phyloP scores from a whole-genome alignment of 2,329 filamentous ascomycete species.

The Calonectria hongkongensis region DNA sequence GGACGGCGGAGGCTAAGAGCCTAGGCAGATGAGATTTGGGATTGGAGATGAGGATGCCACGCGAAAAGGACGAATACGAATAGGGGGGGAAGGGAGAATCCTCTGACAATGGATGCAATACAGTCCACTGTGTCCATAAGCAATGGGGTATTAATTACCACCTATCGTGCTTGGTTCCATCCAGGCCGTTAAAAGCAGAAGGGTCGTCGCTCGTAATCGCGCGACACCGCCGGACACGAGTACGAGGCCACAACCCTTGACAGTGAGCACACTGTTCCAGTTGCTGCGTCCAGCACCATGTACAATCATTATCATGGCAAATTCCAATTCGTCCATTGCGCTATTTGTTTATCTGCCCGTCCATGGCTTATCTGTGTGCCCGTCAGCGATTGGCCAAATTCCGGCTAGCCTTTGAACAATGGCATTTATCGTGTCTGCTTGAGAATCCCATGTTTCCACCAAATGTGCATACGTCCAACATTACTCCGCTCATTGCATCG shows the following conservation, averaged over 20 bases:
- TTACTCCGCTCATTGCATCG: too few relatives aligned
- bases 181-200: not conserved
- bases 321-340: not conserved
- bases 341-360: not conserved
- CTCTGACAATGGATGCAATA: too few relatives aligned
- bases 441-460: too few relatives aligned
- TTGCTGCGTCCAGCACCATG: not conserved
- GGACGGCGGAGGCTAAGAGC: not conserved
- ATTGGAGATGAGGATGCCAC: constrained; percentile 8
- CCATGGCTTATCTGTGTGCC: not conserved
- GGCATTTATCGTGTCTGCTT: too few relatives aligned
- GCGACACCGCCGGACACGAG: constrained; percentile 1
- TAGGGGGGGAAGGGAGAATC: not conserved
- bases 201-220: not conserved
- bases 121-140: not conserved
- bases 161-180: not conserved
- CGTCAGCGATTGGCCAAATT: not conserved
- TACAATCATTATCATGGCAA: too few relatives aligned
- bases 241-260: not conserved
- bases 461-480: too few relatives aligned
- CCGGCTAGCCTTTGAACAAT: not conserved
- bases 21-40: constrained; percentile 10
- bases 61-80: constrained; percentile 15
- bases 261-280: not conserved
- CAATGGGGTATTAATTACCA: not conserved